Base-by-base conservation (phyloP, 2,329 filamentous ascomycete species). In the Neopestalotiopsis rosae region DNA sequence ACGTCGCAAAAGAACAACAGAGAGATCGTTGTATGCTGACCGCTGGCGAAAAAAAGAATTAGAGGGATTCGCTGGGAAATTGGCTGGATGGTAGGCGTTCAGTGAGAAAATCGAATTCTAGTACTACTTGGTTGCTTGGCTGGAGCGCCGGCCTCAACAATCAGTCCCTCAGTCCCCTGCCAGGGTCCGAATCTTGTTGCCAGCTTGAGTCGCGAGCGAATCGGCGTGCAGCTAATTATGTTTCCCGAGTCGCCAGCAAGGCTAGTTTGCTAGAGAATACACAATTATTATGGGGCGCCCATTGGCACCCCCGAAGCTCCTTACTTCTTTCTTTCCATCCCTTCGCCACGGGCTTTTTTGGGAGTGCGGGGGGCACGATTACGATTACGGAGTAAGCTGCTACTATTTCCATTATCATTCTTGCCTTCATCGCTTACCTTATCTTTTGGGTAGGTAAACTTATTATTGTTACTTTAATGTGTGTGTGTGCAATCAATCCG, bases 171-270 rank as follows among this genome's bases (percentile, higher is more conserved):
- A 32, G 59, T 28, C 59, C 34, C 57, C 57, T 59, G 57, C 24
- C 24, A 30, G 30, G 30, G 30, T 30, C 30, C 24, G 57, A 34
- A 59, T 30, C 57, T 30, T 30, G 24, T 34, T 62, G 14, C 30
- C 34, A 42, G 24, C 34, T n/a, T 20, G 34, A 28, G 20, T 34
- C 30, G 34, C 40, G 38, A 64, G 40, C 61, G 61, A 64, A 64
- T 64, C 61, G 61, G 61, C 42, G 61, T 20, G 10, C 61, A 13
- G 61, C 38, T 64, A 64, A 64, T 64, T 64, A 32, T 64, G 38
- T 49, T 64, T 30, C 24, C 61, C 38, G 61, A 24, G 9, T 64
- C 30, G 30, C 32, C 32, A 40, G 28, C 57, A 59, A 64, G 20
- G 38, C 61, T 64, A 40, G 61, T 38, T 10, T 38, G 34, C 6